Evolutionary conservation across 2,329 filamentous ascomycete species (phyloP).

Genomic region (Immersiporthe knoxdaviesiana): DNA sequence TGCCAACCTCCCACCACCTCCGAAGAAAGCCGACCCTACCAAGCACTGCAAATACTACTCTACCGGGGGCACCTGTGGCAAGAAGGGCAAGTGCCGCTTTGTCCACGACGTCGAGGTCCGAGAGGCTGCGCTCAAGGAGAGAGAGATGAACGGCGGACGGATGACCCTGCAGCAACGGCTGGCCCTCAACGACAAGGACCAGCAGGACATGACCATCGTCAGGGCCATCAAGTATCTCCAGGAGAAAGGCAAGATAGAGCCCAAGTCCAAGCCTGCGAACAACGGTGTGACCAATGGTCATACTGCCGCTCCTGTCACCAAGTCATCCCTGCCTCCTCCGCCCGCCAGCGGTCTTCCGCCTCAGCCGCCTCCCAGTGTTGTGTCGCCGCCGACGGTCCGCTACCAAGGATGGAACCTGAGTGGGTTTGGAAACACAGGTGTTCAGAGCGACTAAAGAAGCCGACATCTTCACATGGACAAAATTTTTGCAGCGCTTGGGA

Average conservation of each 20-base stretch:
- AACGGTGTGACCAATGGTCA: constrained; percentile 34
- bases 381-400: constrained; percentile 36
- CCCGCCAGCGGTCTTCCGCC: constrained; percentile 39
- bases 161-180: constrained; percentile 69
- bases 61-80: constrained; percentile 69
- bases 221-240: constrained; percentile 69
- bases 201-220: constrained; percentile 68
- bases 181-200: constrained; percentile 68
- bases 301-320: constrained; percentile 25
- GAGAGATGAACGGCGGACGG: constrained; percentile 66
- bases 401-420: constrained; percentile 46
- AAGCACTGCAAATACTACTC: constrained; percentile 74
- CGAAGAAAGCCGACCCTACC: constrained; percentile 62
- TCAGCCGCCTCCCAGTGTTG: constrained; percentile 40
- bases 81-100: constrained; percentile 77
- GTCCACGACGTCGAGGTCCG: constrained; percentile 67
- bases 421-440: constrained; percentile 46
- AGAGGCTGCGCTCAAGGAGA: constrained; percentile 65
- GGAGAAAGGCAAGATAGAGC: constrained; percentile 57
- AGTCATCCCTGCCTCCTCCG: constrained; percentile 33
- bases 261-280: constrained; percentile 35
- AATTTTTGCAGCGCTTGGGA: neutral
- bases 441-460: constrained; percentile 34
- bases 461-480: neutral
- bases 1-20: constrained; percentile 46